phyloP scores from a whole-genome alignment of 2,329 filamentous ascomycete genomes.

The Cercospora berteroae region DNA sequence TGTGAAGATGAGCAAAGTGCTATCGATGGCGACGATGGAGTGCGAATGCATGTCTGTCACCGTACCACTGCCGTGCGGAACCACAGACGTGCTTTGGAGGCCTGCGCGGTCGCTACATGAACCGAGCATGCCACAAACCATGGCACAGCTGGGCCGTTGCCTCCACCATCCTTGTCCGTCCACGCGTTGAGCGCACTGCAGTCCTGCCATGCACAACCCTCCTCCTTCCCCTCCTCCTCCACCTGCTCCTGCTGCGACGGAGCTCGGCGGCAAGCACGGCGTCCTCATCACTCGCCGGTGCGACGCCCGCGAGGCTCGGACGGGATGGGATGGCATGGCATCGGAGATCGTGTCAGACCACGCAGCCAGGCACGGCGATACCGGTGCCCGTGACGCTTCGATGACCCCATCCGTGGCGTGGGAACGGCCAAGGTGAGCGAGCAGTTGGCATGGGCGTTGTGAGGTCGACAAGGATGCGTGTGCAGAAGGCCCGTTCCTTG shows the following conservation, averaged over 20 bases:
- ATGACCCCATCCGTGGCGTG: conserved; percentile 3
- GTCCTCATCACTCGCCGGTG: neutral
- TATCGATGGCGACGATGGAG: neutral
- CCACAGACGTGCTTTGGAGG: neutral
- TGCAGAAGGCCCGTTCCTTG: neutral
- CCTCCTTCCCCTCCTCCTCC: neutral
- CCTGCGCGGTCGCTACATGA: neutral
- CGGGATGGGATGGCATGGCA: neutral
- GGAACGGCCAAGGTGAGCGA: conserved; percentile 1
- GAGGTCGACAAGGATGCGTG: neutral
- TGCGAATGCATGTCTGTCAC: neutral
- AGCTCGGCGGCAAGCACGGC: neutral
- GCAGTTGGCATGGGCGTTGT: neutral
- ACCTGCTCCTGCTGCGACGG: neutral
- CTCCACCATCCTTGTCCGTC: conserved; percentile 3
- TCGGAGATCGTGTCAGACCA: neutral
- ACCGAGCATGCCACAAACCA: neutral
- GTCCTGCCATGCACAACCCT: neutral
- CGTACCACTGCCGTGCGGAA: neutral
- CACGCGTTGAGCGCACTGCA: conserved; percentile 11
- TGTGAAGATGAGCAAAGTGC: neutral
- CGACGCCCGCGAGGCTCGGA: neutral
- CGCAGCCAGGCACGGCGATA: neutral
- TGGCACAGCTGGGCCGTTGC: conserved; percentile 5
- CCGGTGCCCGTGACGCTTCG: conserved; percentile 2